Base-by-base conservation (phyloP, 1,284 basidiomycete species). In the Puccinia horiana region DNA sequence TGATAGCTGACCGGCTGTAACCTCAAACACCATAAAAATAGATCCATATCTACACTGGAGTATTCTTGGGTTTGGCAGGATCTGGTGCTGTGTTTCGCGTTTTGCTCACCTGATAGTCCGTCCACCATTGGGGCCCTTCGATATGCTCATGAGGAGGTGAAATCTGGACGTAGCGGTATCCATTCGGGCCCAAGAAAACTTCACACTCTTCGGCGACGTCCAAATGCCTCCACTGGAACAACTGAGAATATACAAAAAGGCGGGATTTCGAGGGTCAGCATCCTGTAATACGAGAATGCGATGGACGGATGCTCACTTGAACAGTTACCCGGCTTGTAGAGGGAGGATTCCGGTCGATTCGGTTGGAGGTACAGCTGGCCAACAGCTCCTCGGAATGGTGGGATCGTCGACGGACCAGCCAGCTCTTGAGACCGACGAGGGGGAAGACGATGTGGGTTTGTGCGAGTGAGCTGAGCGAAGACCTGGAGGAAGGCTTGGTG, bases 101-200 rank as follows among this genome's bases (percentile, higher is more conserved):
- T 16, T 18, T 8, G 29, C 54, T 11, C 26, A 80, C 77, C 52
- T 80, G 79, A 52, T 81, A 81, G 35, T 58, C 70, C 32, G 69
- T 63, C 79, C 79, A 81, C 79, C 79, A 81, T 61, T 70, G 40
- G 1, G 52, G 67, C 6, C 79, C 79, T 74, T 29, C 20, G 29
- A 81, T 81, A 37, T 81, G 79, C 29, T 81, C 79, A 12, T 81
- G 69, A 32, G 79, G 79, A 0, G 79, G 79, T 47, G 79, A 81
- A 8, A 81, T 54, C 35, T 81, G 79, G 6, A 63, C 79, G 49
- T 61, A 81, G 26, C 70, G 69, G 63, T 74, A 81, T 42, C 79
- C 79, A 26, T 42, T 44, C 11, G 69, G 69, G 14, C 40, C 52
- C 44, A 81, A 63, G 58, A 58, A 63, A 29, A 9, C n/a, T 32